phyloP scores from a whole-genome alignment of 148 eudicot species.

The Bassia scoparia region DNA sequence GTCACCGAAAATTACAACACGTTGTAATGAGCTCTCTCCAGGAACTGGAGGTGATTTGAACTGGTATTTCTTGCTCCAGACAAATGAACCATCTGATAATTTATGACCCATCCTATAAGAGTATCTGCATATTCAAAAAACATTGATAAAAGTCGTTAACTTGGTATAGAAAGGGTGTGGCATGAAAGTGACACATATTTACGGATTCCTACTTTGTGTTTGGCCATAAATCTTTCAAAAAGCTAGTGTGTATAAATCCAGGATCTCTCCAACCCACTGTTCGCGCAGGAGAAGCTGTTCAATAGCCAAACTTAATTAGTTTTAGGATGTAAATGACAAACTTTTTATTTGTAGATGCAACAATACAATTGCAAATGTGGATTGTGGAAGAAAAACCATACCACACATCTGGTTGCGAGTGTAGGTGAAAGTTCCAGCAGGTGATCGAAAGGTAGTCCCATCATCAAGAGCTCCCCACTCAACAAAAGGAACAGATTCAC shows the following conservation, averaged over 20 bases:
- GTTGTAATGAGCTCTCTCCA: conserved; percentile 62
- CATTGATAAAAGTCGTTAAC: not conserved
- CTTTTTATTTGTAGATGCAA: not conserved
- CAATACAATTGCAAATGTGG: not conserved
- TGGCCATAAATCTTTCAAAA: conserved; percentile 63
- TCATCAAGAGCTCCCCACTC: conserved; percentile 25
- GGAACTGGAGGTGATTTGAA: conserved; percentile 75
- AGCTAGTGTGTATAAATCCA: conserved; percentile 57
- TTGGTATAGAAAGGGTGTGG: too few relatives aligned
- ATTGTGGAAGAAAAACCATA: not conserved
- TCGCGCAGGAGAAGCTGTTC: conserved; percentile 54
- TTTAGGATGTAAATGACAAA: not conserved
- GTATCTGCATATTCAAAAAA: conserved; percentile 39
- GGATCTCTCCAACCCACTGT: conserved; percentile 77
- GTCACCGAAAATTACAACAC: conserved; percentile 66
- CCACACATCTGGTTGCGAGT: conserved; percentile 35
- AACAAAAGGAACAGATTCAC: conserved; percentile 30
- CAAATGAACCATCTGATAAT: conserved; percentile 41
- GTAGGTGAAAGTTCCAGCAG: conserved; percentile 34
- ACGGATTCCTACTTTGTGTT: conserved; percentile 38
- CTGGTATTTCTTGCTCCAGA: conserved; percentile 47
- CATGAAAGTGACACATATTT: not conserved
- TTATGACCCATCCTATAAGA: conserved; percentile 67
- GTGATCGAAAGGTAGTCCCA: conserved; percentile 10
- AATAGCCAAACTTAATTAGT: not conserved